Evolutionary conservation across 441 rosid species (phyloP).

Genomic region (Capsella rubella): DNA sequence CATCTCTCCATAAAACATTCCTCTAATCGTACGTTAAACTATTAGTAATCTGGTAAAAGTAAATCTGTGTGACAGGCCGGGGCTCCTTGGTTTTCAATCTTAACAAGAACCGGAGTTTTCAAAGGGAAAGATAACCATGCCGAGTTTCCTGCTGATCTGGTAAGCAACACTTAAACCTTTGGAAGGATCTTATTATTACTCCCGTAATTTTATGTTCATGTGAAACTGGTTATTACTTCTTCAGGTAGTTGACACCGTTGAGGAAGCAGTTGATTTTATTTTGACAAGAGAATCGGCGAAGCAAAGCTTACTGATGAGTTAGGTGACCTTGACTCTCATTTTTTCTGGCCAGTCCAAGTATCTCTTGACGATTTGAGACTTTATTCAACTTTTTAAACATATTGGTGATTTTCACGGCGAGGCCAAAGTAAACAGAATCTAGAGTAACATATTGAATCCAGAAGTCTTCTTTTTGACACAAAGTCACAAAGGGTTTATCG

Average conservation of each 20-base stretch:
- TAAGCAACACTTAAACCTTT: constrained; percentile 30
- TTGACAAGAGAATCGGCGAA: constrained; percentile 54
- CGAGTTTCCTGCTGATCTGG: constrained; percentile 77
- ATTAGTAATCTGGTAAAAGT: background rate
- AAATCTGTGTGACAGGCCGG: constrained; percentile 63
- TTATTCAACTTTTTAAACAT: background rate
- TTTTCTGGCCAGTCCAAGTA: constrained; percentile 1
- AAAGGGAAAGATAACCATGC: constrained; percentile 66
- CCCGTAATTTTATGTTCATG: background rate
- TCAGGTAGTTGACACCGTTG: constrained; percentile 84
- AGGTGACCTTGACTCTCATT: background rate
- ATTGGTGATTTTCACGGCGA: background rate
- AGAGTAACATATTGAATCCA: too few relatives aligned
- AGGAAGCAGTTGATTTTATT: constrained; percentile 80
- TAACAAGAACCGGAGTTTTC: constrained; percentile 89
- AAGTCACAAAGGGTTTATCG: background rate
- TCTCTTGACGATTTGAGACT: background rate
- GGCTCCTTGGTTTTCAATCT: constrained; percentile 84
- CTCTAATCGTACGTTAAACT: constrained; percentile 4
- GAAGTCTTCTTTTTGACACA: background rate
- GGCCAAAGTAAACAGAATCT: background rate
- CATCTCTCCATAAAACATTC: constrained; percentile 7
- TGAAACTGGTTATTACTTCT: constrained; percentile 8
- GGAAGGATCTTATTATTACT: background rate
- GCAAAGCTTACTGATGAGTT: constrained; percentile 25